Evolutionary conservation across 805 yeast species (phyloP).

Genomic region (Ogataea polymorpha): DNA sequence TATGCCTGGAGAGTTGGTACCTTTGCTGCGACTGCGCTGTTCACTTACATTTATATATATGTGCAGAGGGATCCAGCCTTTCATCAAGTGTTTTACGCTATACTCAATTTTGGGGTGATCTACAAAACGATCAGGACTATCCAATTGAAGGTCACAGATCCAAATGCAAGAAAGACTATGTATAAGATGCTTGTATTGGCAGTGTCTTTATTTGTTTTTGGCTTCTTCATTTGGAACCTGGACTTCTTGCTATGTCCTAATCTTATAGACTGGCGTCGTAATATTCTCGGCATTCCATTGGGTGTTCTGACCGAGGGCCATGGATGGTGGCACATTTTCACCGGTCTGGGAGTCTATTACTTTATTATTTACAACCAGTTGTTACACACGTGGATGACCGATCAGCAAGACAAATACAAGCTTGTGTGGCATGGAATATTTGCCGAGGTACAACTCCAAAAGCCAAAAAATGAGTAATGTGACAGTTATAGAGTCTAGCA

Average conservation of each 20-base stretch:
- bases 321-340: conserved; percentile 95
- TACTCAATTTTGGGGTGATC: conserved; percentile 72
- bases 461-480: conserved; percentile 9
- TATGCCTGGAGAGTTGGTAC: conserved; percentile 29
- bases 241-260: conserved; percentile 75
- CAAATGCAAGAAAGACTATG: conserved; percentile 18
- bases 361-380: conserved; percentile 79
- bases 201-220: conserved; percentile 52
- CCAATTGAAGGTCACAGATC: conserved; percentile 22
- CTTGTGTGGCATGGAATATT: conserved; percentile 58
- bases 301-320: conserved; percentile 89
- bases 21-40: conserved; percentile 33
- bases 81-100: conserved; percentile 84
- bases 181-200: conserved; percentile 30
- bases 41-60: conserved; percentile 69
- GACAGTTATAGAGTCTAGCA: not conserved
- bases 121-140: conserved; percentile 43
- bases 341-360: conserved; percentile 84
- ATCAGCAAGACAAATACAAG: conserved; percentile 51
- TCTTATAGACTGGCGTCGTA: conserved; percentile 58
- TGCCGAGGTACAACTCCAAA: conserved; percentile 41
- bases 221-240: conserved; percentile 84
- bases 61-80: conserved; percentile 76
- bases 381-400: conserved; percentile 62
- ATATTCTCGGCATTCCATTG: conserved; percentile 67